Evolutionary conservation across 2,329 filamentous ascomycete species (phyloP).

Genomic region (Paraphoma sp.): DNA sequence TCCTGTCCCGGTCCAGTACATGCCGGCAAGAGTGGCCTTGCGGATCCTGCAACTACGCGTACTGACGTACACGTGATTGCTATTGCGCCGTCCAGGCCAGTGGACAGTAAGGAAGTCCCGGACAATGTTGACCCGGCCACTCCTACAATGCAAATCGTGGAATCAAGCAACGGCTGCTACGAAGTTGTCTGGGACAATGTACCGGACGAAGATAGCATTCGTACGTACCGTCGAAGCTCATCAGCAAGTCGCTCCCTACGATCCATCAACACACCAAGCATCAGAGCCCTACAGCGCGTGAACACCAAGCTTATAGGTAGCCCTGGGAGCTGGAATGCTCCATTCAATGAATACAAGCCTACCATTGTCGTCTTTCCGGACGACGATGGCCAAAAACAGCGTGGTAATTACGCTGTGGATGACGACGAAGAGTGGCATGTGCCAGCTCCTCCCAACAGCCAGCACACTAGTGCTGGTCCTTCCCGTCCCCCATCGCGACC

Average conservation of each 20-base stretch:
- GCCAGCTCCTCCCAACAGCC: conserved; percentile 38
- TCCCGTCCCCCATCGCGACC: conserved; percentile 29
- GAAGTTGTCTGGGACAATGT: conserved; percentile 43
- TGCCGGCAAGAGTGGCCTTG: conserved; percentile 27
- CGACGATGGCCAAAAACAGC: conserved; percentile 17
- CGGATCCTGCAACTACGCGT: conserved; percentile 37
- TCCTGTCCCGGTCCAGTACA: conserved; percentile 16
- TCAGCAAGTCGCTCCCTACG: conserved; percentile 27
- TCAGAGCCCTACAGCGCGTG: conserved; percentile 35
- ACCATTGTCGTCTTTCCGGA: conserved; percentile 38
- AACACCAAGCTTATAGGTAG: conserved; percentile 41
- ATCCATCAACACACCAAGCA: conserved; percentile 13
- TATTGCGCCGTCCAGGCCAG: conserved; percentile 24
- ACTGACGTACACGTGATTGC: conserved; percentile 46
- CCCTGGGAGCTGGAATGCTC: conserved; percentile 27
- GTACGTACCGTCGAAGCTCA: conserved; percentile 18
- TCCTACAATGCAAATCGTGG: conserved; percentile 42
- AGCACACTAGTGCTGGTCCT: conserved; percentile 25
- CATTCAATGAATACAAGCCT: conserved; percentile 25
- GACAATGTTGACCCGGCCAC: conserved; percentile 26
- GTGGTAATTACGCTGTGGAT: conserved; percentile 19
- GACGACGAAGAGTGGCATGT: conserved; percentile 28
- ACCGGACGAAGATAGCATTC: conserved; percentile 13
- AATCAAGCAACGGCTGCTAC: conserved; percentile 35
- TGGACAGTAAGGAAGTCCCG: conserved; percentile 2